Percentiles rank a stretch among this genome's conserved stretches.
These are phyloP conservation scores for Linum lewisii DNA, from an alignment of 345 rosid genomes.

Conservation along the genomic window DNA sequence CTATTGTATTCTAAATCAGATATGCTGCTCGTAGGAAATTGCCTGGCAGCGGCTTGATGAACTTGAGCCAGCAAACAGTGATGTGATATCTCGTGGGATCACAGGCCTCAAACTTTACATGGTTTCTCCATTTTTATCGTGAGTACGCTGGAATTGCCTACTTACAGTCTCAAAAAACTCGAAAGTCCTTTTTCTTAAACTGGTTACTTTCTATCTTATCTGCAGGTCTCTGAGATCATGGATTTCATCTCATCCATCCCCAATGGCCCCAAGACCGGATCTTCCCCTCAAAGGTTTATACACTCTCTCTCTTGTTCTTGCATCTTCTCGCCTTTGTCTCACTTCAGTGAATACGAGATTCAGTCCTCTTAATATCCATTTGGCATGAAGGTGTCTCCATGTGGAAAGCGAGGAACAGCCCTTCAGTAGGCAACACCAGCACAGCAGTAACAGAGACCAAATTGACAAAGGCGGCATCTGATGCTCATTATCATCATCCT, in stretches of 20 bases:
- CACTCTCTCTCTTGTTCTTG: slow-evolving; percentile 14
- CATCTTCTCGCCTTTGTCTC: background rate
- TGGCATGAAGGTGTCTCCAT: slow-evolving; percentile 42
- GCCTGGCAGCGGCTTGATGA: slow-evolving; percentile 91
- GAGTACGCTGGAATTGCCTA: slow-evolving; percentile 21
- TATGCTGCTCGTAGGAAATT: slow-evolving; percentile 58
- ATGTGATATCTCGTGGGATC: slow-evolving; percentile 77
- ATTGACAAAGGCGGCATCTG: slow-evolving; percentile 27
- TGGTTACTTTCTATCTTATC: slow-evolving; percentile 8
- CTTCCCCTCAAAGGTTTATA: slow-evolving; percentile 55
- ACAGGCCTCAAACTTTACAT: slow-evolving; percentile 90
- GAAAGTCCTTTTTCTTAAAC: background rate
- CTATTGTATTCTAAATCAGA: background rate
- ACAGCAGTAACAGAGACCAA: slow-evolving; percentile 39
- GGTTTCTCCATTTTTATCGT: slow-evolving; percentile 92
- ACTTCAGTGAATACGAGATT: background rate
- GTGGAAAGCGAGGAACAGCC: slow-evolving; percentile 72
- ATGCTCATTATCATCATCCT: slow-evolving; percentile 14
- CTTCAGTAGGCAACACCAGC: slow-evolving; percentile 41
- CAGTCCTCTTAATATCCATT: background rate
- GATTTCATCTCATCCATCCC: slow-evolving; percentile 56
- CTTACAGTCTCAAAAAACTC: background rate
- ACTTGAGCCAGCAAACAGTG: slow-evolving; percentile 61
- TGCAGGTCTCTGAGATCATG: slow-evolving; percentile 69
- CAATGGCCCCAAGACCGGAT: slow-evolving; percentile 47